phyloP scores from a whole-genome alignment of 139 green algal genomes.

The Microglena sp. region DNA sequence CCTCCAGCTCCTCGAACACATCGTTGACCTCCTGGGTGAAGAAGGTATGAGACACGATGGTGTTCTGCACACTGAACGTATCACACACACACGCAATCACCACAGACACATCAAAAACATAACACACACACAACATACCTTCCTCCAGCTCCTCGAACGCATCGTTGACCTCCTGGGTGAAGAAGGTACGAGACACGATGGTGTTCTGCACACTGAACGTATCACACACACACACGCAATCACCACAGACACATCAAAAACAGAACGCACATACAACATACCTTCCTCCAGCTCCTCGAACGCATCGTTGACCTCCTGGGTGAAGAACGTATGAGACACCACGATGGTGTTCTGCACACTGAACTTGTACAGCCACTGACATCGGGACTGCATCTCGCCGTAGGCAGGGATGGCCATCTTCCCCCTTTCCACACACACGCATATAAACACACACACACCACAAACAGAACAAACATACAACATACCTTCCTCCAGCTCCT shows the following conservation, averaged over 20 bases:
- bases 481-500: conserved; percentile 85
- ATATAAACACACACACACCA: too few relatives aligned
- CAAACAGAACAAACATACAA: too few relatives aligned
- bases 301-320: conserved; percentile 70
- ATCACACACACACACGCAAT: neutral
- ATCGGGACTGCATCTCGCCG: too few relatives aligned
- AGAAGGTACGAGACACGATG: conserved; percentile 81
- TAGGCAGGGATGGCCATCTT: too few relatives aligned
- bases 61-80: conserved; percentile 73
- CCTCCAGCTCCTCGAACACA: conserved; percentile 84
- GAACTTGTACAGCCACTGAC: too few relatives aligned
- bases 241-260: too few relatives aligned
- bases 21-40: conserved; percentile 81
- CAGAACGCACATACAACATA: too few relatives aligned
- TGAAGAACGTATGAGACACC: conserved; percentile 84
- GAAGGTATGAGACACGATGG: conserved; percentile 76
- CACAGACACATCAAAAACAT: too few relatives aligned
- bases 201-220: conserved; percentile 74
- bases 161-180: conserved; percentile 75
- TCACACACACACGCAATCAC: too few relatives aligned
- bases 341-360: conserved; percentile 76
- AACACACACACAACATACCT: conserved; percentile 14
- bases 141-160: conserved; percentile 88
- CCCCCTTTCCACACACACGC: too few relatives aligned
- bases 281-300: conserved; percentile 88